A percentile compares a stretch with the other conserved stretches of the same genome.
These are phyloP conservation scores for Termitomyces sp. DNA, from an alignment of 768 basidiomycete genomes.

Conservation along the genomic window DNA sequence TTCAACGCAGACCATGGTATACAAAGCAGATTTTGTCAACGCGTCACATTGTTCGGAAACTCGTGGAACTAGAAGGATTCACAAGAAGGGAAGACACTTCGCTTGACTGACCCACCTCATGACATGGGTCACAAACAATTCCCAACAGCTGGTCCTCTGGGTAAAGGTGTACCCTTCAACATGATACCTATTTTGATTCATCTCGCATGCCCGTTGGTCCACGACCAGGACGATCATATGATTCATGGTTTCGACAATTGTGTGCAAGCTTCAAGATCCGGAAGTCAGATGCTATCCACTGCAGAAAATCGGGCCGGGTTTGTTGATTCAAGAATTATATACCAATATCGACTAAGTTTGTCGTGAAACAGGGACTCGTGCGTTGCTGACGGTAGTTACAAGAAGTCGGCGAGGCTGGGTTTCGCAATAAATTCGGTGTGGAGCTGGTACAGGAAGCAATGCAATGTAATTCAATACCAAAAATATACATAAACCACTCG, in stretches of 20 bases:
- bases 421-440: background rate
- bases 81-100: no score
- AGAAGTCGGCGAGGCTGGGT: background rate
- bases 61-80: no score
- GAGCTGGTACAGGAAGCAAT: background rate
- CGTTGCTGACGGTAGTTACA: background rate
- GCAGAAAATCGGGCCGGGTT: slow-evolving; percentile 15
- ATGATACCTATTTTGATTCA: slow-evolving; percentile 25
- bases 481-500: background rate
- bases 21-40: no score
- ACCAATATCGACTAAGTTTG: background rate
- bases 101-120: no score
- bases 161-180: slow-evolving; percentile 22
- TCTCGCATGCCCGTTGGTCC: slow-evolving; percentile 24
- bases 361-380: background rate
- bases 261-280: background rate
- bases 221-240: background rate
- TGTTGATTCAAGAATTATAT: background rate
- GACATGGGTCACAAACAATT: no score
- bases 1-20: no score
- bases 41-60: no score
- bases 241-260: no score
- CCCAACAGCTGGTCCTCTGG: no score
- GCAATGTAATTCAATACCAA: background rate
- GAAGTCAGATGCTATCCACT: slow-evolving; percentile 8